Evolutionary conservation across 2,329 filamentous ascomycete genomes (phyloP).

Genomic region (Cryphonectria radicalis): DNA sequence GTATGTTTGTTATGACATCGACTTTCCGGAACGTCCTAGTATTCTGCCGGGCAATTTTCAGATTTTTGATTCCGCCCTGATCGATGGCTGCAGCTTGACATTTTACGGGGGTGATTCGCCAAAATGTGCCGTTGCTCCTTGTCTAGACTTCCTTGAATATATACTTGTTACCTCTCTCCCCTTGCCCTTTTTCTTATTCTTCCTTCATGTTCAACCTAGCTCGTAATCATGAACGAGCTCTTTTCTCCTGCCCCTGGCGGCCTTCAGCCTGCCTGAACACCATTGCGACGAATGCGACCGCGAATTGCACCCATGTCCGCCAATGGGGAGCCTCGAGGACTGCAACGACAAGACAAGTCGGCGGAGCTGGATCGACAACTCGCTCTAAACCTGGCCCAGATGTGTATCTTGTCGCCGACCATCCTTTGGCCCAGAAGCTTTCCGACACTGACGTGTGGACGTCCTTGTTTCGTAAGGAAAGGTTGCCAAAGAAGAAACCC

Average conservation of each 20-base stretch:
- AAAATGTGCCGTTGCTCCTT: neutral
- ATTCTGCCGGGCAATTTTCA: neutral
- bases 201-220: conserved; percentile 26
- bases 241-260: conserved; percentile 9
- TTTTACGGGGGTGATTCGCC: neutral
- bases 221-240: conserved; percentile 25
- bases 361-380: neutral
- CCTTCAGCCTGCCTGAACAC: conserved; percentile 18
- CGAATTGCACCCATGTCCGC: neutral
- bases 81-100: neutral
- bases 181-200: too few species aligned
- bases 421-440: conserved; percentile 15
- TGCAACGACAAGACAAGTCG: neutral
- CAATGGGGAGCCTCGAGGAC: neutral
- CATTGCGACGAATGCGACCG: neutral
- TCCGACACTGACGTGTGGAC: neutral
- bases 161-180: too few species aligned
- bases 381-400: neutral
- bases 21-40: neutral
- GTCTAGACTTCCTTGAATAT: neutral
- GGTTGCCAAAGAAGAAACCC: neutral
- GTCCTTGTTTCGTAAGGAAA: neutral
- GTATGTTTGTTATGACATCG: neutral
- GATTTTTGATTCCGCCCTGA: neutral
- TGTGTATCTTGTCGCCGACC: neutral